Percentiles rank a stretch among this genome's conserved stretches.
phyloP scores from a whole-genome alignment of 2,329 filamentous ascomycete genomes.

The Tympanopsis confertula region DNA sequence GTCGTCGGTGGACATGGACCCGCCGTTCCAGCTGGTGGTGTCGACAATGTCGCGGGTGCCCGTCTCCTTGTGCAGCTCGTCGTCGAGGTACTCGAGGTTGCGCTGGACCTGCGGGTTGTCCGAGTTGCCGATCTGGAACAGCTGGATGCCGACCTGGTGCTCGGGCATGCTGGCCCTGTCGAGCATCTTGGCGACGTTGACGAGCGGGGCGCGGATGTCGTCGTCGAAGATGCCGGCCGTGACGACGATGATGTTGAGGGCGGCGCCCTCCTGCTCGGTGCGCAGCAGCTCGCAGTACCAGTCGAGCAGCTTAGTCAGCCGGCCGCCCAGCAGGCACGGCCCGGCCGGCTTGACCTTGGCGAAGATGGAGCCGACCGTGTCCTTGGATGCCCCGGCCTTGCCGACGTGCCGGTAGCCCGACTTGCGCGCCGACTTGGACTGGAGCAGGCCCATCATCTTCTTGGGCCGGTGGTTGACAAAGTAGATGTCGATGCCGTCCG shows the following conservation, averaged over 20 bases:
- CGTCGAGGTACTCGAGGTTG: conserved; percentile 9
- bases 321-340: conserved; percentile 13
- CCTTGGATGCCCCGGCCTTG: conserved; percentile 1
- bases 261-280: conserved; percentile 11
- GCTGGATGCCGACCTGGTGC: conserved; percentile 10
- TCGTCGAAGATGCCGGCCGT: conserved; percentile 10
- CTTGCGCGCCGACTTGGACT: neutral
- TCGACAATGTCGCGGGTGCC: conserved; percentile 9
- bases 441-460: neutral
- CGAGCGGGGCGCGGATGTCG: conserved; percentile 8
- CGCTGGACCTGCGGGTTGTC: conserved; percentile 5
- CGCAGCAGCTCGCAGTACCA: conserved; percentile 15
- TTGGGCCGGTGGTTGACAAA: neutral
- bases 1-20: conserved; percentile 7
- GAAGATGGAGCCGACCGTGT: conserved; percentile 12
- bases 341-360: conserved; percentile 11
- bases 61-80: conserved; percentile 9
- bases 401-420: neutral
- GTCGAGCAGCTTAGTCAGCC: conserved; percentile 10
- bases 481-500: neutral
- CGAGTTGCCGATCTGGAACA: conserved; percentile 9
- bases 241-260: conserved; percentile 15
- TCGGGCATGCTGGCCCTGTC: conserved; percentile 8
- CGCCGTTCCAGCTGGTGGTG: conserved; percentile 5
- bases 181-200: conserved; percentile 7